These are phyloP conservation scores for Trichophyton mentagrophytes DNA, from an alignment of 2,329 filamentous ascomycete species.

Conservation along the genomic window DNA sequence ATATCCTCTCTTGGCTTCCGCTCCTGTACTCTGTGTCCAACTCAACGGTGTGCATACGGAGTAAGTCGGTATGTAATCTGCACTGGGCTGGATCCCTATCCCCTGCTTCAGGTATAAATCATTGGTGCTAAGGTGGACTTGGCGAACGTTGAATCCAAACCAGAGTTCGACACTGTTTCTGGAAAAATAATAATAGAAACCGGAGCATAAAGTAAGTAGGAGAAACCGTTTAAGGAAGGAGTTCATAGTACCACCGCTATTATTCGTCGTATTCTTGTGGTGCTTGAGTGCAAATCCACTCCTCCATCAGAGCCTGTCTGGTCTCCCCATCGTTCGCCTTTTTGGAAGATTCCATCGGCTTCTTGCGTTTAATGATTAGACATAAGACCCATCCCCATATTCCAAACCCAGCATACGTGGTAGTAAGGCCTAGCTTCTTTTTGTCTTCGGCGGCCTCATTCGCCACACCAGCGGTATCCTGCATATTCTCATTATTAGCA, in stretches of 20 bases:
- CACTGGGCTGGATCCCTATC: not conserved
- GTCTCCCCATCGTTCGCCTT: constrained; percentile 17
- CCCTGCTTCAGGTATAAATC: not conserved
- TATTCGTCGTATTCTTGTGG: constrained; percentile 29
- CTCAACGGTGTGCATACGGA: not conserved
- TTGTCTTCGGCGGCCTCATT: constrained; percentile 44
- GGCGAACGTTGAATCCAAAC: not conserved
- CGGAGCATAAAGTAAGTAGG: not conserved
- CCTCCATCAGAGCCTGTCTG: constrained; percentile 60
- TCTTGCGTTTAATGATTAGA: constrained; percentile 67
- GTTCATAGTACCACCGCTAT: not conserved
- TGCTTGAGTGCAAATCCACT: constrained; percentile 71
- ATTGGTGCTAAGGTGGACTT: not conserved
- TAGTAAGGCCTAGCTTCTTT: constrained; percentile 78
- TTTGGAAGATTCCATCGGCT: constrained; percentile 22
- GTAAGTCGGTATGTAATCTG: too few relatives aligned
- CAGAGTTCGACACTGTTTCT: not conserved
- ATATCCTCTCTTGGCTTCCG: not conserved
- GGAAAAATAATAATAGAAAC: too few relatives aligned
- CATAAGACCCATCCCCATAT: constrained; percentile 91
- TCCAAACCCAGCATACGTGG: constrained; percentile 86
- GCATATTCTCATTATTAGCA: constrained; percentile 24
- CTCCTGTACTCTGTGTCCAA: not conserved
- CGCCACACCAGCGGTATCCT: constrained; percentile 20
- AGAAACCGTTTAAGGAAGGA: not conserved